phyloP scores from a whole-genome alignment of 805 yeast genomes.

The Teunomyces cretensis region DNA sequence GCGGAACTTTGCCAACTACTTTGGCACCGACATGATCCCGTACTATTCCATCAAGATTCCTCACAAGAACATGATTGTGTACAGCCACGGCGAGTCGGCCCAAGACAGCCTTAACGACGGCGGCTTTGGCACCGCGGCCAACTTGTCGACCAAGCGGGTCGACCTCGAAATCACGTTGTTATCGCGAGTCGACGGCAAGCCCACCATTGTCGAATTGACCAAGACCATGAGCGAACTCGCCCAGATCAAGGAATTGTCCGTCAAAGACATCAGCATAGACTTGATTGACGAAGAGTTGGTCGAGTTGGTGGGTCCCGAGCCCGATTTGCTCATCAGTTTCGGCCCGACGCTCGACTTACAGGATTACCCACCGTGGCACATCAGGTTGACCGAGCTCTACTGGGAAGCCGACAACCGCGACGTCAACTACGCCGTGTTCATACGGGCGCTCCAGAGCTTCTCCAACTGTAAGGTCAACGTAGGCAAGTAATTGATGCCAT shows the following conservation, averaged over 20 bases:
- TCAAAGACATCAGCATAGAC: conserved; percentile 69
- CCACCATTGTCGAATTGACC: conserved; percentile 85
- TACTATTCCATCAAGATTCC: conserved; percentile 63
- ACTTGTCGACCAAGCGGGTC: conserved; percentile 19
- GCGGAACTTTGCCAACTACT: conserved; percentile 64
- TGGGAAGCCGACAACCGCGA: conserved; percentile 85
- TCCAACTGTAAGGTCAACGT: conserved; percentile 83
- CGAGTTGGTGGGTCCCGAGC: conserved; percentile 85
- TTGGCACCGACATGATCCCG: conserved; percentile 71
- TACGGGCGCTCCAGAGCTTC: conserved; percentile 72
- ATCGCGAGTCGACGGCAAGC: conserved; percentile 80
- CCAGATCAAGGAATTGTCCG: conserved; percentile 54
- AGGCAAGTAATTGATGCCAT: conserved; percentile 55
- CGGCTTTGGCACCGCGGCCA: no score
- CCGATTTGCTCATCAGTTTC: conserved; percentile 81
- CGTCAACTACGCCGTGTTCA: conserved; percentile 80
- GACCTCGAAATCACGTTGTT: conserved; percentile 67
- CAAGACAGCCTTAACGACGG: no score
- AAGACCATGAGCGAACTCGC: conserved; percentile 81
- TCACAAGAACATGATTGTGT: conserved; percentile 54
- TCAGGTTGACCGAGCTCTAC: conserved; percentile 83
- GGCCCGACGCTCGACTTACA: conserved; percentile 87
- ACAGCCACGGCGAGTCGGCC: conserved; percentile 24
- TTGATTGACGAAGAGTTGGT: conserved; percentile 71
- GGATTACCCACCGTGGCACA: conserved; percentile 98